Evolutionary conservation across 2,329 filamentous ascomycete genomes (phyloP).

Genomic region (Cladorrhinum sp.): DNA sequence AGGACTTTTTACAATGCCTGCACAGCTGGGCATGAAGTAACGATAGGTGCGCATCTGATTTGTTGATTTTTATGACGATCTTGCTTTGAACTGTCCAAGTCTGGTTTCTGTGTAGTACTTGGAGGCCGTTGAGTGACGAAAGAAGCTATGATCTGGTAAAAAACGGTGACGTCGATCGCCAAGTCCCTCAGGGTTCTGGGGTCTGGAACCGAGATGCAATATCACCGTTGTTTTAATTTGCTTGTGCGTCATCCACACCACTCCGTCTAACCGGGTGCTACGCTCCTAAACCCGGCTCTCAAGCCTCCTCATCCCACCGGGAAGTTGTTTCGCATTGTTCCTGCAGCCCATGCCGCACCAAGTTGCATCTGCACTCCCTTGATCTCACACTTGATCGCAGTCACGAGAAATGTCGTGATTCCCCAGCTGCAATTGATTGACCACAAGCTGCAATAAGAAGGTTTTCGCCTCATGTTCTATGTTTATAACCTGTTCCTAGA

Average conservation of each 20-base stretch:
- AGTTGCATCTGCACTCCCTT: background rate
- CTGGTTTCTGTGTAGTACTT: no score
- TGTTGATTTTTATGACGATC: background rate
- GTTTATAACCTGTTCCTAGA: no score
- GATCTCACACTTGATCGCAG: background rate
- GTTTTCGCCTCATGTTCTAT: no score
- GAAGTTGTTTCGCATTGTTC: background rate
- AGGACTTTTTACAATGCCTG: background rate
- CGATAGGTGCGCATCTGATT: background rate
- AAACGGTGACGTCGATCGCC: slow-evolving; percentile 9
- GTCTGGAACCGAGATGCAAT: slow-evolving; percentile 5
- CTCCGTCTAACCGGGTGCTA: background rate
- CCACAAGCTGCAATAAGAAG: no score
- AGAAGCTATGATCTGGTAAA: background rate
- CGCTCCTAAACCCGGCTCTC: background rate
- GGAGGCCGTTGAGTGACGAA: background rate
- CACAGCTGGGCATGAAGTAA: background rate
- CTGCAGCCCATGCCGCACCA: background rate
- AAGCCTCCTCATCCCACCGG: background rate
- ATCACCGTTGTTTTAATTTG: background rate
- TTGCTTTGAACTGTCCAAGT: background rate
- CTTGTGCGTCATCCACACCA: background rate
- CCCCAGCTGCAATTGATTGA: background rate
- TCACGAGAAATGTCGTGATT: background rate
- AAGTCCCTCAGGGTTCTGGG: no score